Percentiles rank a stretch among this genome's conserved stretches.
phyloP scores from a whole-genome alignment of 805 yeast genomes.

The Wickerhamomyces bisporus region DNA sequence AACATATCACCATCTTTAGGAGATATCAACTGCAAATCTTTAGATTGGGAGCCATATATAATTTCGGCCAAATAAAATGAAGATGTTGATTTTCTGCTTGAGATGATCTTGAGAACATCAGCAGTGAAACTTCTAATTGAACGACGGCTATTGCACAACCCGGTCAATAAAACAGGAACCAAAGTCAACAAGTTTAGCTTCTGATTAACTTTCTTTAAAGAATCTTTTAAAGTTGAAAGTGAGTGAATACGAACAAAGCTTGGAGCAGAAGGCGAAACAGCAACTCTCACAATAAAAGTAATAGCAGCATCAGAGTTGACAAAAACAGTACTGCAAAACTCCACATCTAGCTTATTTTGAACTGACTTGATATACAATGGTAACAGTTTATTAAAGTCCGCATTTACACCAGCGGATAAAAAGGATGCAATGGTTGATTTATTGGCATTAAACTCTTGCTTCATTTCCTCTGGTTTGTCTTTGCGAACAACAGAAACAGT shows the following conservation, averaged over 20 bases:
- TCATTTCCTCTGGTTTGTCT: slow-evolving; percentile 10
- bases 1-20: slow-evolving; percentile 59
- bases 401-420: slow-evolving; percentile 29
- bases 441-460: slow-evolving; percentile 14
- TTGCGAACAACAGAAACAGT: slow-evolving; percentile 11
- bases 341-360: slow-evolving; percentile 13
- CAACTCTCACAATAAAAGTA: slow-evolving; percentile 55
- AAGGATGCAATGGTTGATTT: slow-evolving; percentile 27
- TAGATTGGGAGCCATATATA: slow-evolving; percentile 50
- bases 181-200: slow-evolving; percentile 44
- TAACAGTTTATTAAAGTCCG: slow-evolving; percentile 38
- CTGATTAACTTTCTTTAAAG: slow-evolving; percentile 29
- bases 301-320: slow-evolving; percentile 37
- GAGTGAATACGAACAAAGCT: slow-evolving; percentile 48
- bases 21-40: slow-evolving; percentile 49
- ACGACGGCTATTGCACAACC: slow-evolving; percentile 46
- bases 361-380: slow-evolving; percentile 42
- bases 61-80: slow-evolving; percentile 45
- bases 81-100: slow-evolving; percentile 30
- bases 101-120: slow-evolving; percentile 32
- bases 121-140: slow-evolving; percentile 43
- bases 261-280: slow-evolving; percentile 57
- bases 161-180: slow-evolving; percentile 53
- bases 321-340: slow-evolving; percentile 32
- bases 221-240: slow-evolving; percentile 35